phyloP scores from a whole-genome alignment of 352 stramenopile species.

The Thraustochytrium sp. region DNA sequence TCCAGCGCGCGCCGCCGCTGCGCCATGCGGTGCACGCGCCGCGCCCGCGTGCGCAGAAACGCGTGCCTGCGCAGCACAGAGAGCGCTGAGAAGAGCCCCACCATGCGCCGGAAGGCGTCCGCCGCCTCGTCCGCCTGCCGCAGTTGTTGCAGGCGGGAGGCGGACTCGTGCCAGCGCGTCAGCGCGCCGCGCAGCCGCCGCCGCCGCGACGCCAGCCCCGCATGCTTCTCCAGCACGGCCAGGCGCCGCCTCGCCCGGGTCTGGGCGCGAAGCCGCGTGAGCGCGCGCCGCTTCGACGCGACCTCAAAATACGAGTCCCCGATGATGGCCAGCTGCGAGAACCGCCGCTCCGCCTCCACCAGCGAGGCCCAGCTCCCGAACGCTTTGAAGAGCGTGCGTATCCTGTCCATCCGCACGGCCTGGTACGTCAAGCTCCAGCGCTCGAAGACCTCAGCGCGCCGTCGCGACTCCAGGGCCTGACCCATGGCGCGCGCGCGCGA shows the following conservation, averaged over 20 bases:
- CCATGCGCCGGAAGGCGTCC: neutral
- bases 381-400: neutral
- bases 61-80: neutral
- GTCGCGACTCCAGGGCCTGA: neutral
- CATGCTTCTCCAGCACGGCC: neutral
- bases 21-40: neutral
- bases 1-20: neutral
- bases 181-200: neutral
- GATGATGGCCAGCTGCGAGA: neutral
- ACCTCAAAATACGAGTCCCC: conserved; percentile 8
- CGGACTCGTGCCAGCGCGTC: neutral
- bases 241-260: neutral
- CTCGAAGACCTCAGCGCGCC: neutral
- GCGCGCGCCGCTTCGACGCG: neutral
- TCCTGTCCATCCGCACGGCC: neutral
- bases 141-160: neutral
- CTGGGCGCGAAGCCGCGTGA: neutral
- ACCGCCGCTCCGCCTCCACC: neutral
- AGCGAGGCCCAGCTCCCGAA: neutral
- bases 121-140: neutral
- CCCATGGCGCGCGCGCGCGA: neutral
- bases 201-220: neutral
- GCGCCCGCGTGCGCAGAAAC: neutral
- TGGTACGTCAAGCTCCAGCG: neutral
- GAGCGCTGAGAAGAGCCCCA: neutral